A percentile compares a stretch with the other conserved stretches of the same genome.
phyloP scores from a whole-genome alignment of 345 rosid genomes.

The Syzygium aqueum region DNA sequence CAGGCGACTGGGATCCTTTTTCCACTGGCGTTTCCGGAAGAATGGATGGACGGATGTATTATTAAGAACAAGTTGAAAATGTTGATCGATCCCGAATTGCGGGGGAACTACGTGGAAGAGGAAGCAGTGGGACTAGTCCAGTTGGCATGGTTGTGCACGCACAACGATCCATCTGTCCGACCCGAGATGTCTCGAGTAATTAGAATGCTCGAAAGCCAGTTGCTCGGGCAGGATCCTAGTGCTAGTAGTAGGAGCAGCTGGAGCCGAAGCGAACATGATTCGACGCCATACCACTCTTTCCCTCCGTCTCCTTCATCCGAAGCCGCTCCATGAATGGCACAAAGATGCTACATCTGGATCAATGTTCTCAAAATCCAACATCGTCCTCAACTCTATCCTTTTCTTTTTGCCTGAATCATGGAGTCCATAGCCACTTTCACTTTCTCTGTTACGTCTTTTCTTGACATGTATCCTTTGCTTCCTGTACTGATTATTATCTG shows the following conservation, averaged over 20 bases:
- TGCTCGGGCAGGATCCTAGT: neutral
- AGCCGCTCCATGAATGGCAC: neutral
- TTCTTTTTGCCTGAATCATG: neutral
- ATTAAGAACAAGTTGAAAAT: neutral
- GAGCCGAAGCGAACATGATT: neutral
- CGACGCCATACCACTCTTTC: neutral
- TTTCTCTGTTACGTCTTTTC: neutral
- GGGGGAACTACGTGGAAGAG: neutral
- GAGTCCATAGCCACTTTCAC: neutral
- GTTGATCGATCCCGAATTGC: neutral
- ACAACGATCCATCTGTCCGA: neutral
- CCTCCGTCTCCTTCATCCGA: neutral
- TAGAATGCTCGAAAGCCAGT: neutral
- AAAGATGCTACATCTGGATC: neutral
- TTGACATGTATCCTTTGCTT: neutral
- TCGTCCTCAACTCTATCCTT: neutral
- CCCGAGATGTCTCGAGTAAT: neutral
- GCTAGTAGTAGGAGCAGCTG: neutral
- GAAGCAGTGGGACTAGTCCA: neutral
- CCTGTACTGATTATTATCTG: neutral
- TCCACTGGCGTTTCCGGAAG: neutral
- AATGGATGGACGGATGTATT: neutral
- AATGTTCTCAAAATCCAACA: neutral
- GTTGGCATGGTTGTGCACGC: neutral
- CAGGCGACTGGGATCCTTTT: neutral